A percentile compares a stretch with the other conserved stretches of the same genome.
Evolutionary conservation across 2,329 filamentous ascomycete genomes (phyloP).

Genomic region (Colletotrichum noveboracense): DNA sequence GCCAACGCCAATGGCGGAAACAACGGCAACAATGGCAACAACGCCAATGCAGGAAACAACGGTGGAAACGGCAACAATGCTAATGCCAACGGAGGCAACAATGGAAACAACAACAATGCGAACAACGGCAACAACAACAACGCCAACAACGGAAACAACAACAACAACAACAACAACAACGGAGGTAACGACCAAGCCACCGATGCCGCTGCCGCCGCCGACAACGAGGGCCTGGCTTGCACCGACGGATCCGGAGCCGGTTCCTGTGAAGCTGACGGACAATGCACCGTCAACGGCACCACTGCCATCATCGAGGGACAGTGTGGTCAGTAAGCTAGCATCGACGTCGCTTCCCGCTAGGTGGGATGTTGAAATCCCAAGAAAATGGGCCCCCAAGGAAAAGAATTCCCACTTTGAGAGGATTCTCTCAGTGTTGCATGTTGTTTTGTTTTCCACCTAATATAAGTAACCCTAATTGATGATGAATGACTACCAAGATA

Average conservation of each 20-base stretch:
- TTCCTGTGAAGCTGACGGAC: slow-evolving; percentile 3
- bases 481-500: background rate
- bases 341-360: background rate
- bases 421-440: background rate
- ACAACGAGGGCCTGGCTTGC: slow-evolving; percentile 10
- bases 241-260: slow-evolving; percentile 9
- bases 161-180: background rate
- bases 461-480: background rate
- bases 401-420: background rate
- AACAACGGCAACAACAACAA: background rate
- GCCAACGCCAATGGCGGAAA: background rate
- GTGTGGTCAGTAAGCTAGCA: background rate
- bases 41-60: background rate
- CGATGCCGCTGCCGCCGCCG: background rate
- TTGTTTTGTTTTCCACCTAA: background rate
- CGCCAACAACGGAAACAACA: background rate
- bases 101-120: background rate
- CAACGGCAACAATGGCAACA: background rate
- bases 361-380: background rate
- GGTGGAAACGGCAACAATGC: background rate
- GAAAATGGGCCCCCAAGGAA: background rate
- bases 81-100: background rate
- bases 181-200: background rate
- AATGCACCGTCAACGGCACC: slow-evolving; percentile 8
- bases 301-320: slow-evolving; percentile 1